These are phyloP conservation scores for Scheffersomyces segobiensis DNA, from an alignment of 1,139 yeast genomes.

Conservation along the genomic window DNA sequence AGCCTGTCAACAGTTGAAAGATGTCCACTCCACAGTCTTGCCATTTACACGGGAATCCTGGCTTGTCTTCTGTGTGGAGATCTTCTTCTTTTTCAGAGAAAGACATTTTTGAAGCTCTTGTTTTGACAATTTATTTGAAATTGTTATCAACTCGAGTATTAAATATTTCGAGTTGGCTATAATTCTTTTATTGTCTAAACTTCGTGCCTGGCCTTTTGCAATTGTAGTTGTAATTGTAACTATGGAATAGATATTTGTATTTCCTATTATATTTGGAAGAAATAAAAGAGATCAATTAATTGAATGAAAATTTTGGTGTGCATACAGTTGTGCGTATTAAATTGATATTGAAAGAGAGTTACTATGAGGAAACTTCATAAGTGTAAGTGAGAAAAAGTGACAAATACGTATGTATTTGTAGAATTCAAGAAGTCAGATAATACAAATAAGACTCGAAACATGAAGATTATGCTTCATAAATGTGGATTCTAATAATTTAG, in stretches of 20 bases:
- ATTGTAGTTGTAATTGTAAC: neutral
- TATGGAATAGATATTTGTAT: neutral
- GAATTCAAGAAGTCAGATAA: neutral
- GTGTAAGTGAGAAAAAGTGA: neutral
- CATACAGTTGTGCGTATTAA: neutral
- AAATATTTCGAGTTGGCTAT: conserved; percentile 4
- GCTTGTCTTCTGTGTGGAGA: neutral
- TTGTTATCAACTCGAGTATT: neutral
- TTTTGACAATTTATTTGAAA: neutral
- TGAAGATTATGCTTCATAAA: neutral
- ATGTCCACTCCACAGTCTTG: conserved; percentile 24
- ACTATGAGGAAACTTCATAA: too few species aligned
- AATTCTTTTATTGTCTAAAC: neutral
- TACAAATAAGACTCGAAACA: neutral
- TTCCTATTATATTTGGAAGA: neutral
- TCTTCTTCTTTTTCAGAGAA: neutral
- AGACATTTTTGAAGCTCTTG: neutral
- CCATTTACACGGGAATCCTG: conserved; percentile 33
- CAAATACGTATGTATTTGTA: neutral
- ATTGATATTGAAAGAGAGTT: neutral
- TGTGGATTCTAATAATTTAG: neutral
- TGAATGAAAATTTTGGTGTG: neutral
- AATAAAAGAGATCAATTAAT: neutral
- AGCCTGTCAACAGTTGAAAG: conserved; percentile 22
- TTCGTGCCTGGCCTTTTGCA: neutral